Base-by-base conservation (phyloP, 2,329 filamentous ascomycete genomes). In the Fusarium neocosmosporiellum region DNA sequence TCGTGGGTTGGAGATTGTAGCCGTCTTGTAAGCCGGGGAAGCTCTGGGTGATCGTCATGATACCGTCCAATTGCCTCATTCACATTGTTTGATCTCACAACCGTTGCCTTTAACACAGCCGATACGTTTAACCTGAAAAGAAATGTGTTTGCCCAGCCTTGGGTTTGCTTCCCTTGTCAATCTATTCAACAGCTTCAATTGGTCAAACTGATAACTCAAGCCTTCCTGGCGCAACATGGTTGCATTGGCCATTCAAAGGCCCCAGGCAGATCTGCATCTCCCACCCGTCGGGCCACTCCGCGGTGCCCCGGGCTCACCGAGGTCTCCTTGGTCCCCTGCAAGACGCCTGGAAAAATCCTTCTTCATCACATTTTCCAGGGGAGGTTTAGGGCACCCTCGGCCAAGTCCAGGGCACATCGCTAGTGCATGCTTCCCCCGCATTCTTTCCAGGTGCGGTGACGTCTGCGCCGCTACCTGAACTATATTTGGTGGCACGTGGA, bases 361-460 rank as follows among this genome's bases (percentile, higher is more conserved):
- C 63, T 63, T 67, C 43, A 62, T 60, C 53, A 57, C 46, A 48
- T 33, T 18, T 58, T 59, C 39, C 65, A 39, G 43, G 54, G 59
- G 27, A 64, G 36, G 27, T 39, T 65, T 60, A 53, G 59, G 43
- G 43, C 39, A 36, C 41, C 41, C 24, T 48, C 43, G 22, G 46
- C 27, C 27, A 50, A 31, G 46, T 46, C 61, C 69, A 61, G 63
- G 59, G 55, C 62, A 58, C 24, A 3, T 64, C 39, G 55, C 67
- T 70, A 74, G 71, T 70, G 72, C 50, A 55, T 54, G 6, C 46
- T 50, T 55, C 59, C 62, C 73, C 73, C 73, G 73, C 73, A 72
- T 72, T 74, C 62, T 60, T 57, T 55, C 67, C 67, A 54, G 53
- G 48, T 69, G 57, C 59, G 73, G 74, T 78, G 75, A 77, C 76